These are phyloP conservation scores for Suillus placidus DNA, from an alignment of 768 basidiomycete species.

Conservation along the genomic window DNA sequence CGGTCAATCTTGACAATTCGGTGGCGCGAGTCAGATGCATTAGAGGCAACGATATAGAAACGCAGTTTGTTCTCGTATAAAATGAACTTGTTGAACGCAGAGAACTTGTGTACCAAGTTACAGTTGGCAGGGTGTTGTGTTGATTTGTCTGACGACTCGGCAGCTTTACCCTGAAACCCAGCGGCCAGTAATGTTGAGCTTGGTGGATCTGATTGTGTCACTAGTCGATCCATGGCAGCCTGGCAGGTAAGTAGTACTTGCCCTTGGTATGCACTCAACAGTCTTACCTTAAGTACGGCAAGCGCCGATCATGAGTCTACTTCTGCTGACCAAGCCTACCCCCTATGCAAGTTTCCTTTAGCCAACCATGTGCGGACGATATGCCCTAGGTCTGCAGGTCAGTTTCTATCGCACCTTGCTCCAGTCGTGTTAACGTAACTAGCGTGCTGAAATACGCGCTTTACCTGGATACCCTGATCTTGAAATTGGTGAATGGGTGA, in stretches of 20 bases:
- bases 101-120: conserved; percentile 5
- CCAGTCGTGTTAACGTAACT: background rate
- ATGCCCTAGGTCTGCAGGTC: conserved; percentile 54
- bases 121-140: background rate
- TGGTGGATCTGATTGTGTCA: background rate
- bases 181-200: background rate
- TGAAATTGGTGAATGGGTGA: conserved; percentile 59
- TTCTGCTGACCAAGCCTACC: background rate
- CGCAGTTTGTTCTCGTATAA: conserved; percentile 91
- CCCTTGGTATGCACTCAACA: too few species aligned
- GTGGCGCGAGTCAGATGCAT: conserved; percentile 84
- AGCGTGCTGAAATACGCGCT: conserved; percentile 30
- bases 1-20: conserved; percentile 94
- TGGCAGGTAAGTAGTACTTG: background rate
- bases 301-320: background rate
- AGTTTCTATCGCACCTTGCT: conserved; percentile 16
- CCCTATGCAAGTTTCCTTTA: background rate
- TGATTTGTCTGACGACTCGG: background rate
- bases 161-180: background rate
- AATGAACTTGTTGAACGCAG: conserved; percentile 75
- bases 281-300: background rate
- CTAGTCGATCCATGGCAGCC: background rate
- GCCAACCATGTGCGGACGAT: conserved; percentile 64
- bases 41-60: conserved; percentile 92
- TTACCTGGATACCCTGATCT: conserved; percentile 48